These are phyloP conservation scores for Pseudogymnoascus sp. DNA, from an alignment of 2,329 filamentous ascomycete genomes.

Conservation along the genomic window DNA sequence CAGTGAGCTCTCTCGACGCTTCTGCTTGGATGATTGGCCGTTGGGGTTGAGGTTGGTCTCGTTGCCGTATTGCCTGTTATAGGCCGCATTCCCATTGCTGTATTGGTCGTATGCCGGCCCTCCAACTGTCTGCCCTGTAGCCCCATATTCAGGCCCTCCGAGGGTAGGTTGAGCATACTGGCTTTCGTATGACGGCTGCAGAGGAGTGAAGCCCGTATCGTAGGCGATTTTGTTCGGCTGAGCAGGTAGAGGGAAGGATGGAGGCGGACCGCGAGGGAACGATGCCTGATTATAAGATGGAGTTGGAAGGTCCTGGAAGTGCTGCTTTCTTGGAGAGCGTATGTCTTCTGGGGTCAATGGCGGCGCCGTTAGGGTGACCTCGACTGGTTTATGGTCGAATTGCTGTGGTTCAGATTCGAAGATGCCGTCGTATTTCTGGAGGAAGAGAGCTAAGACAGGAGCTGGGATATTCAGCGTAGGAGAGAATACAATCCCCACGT, in stretches of 20 bases:
- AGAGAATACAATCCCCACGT: conserved; percentile 96
- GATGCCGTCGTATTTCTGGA: conserved; percentile 82
- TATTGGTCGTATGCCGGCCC: conserved; percentile 35
- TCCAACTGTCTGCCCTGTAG: conserved; percentile 20
- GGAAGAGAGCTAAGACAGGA: conserved; percentile 85
- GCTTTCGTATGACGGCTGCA: conserved; percentile 42
- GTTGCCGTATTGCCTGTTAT: conserved; percentile 25
- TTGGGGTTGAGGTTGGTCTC: conserved; percentile 31
- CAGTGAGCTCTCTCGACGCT: conserved; percentile 54
- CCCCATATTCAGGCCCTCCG: conserved; percentile 27
- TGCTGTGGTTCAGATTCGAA: conserved; percentile 67
- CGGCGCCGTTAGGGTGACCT: conserved; percentile 35
- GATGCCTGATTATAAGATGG: conserved; percentile 53
- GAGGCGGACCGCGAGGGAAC: conserved; percentile 30
- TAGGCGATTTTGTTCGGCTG: conserved; percentile 28
- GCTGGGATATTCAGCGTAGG: conserved; percentile 94
- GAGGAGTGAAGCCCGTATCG: conserved; percentile 44
- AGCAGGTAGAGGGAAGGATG: conserved; percentile 33
- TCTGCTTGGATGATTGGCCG: conserved; percentile 34
- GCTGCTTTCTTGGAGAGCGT: conserved; percentile 56
- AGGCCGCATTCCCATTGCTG: conserved; percentile 26
- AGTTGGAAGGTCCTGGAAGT: conserved; percentile 60
- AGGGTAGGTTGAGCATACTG: conserved; percentile 21
- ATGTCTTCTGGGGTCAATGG: conserved; percentile 48
- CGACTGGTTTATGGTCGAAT: conserved; percentile 48